Evolutionary conservation across 192 early-diverging fungal genomes (phyloP), one percentile per base, ranked within the genome.

Genomic region (Backusella luteola): DNA sequence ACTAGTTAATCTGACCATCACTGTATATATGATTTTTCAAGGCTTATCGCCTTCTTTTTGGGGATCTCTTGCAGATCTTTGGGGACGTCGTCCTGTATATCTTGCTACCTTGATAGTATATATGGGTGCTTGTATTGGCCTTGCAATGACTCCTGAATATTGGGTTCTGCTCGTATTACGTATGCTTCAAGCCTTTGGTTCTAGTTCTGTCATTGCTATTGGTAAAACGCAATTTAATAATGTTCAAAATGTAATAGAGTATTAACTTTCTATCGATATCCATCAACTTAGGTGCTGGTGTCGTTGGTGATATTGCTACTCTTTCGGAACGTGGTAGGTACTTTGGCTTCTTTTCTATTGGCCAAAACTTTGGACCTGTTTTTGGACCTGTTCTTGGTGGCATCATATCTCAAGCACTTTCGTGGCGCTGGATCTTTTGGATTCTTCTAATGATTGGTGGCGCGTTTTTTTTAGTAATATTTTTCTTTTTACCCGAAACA

Each of bases 401-500:
- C 19, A 76, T 77, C 1, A 42, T 80, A 19, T 63, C 84, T 11
- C 35, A 78, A 67, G 39, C 3, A 5, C 15, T 83, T 32, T 69
- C 63, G 19, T 85, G 81, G 26, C 79, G 83, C 44, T 84, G 74
- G 73, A 85, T 79, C 19, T 85, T 84, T 73, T 83, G 84, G 84
- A 63, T 84, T 46, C 46, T 85, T 15, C 32, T 77, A n/a, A 77
- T 83, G 19, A 2, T 81, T 12, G 80, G 67, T 19, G 59, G 42
- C 12, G 1, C 42, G 2, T 19, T 71, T 12, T 82, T 84, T 34
- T 11, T 79, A 32, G 15, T 79, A 26, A 76, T 84, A 8, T 34
- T 83, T 1, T 82, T 85, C 73, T 69, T 86, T 68, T 66, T 87
- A 12, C 86, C 86, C 0, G 86, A 87, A 44, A 85, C 86, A 0